Conservation (phyloP, 2,329 filamentous ascomycete species). For the Lachnellula subtilissima region DNA sequence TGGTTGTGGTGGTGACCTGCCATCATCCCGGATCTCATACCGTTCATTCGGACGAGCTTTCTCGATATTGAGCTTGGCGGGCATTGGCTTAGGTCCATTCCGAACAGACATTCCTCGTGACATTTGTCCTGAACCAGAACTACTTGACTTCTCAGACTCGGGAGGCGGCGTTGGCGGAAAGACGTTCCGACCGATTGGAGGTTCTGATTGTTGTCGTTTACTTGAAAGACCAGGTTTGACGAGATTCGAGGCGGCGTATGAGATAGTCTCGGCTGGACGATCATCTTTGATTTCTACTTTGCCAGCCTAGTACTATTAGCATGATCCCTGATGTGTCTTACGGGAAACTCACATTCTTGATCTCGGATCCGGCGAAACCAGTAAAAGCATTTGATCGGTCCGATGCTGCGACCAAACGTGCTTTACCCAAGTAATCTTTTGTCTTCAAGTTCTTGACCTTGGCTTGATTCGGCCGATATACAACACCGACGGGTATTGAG, state of each 20-base stretch:
- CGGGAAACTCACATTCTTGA: conserved; percentile 58
- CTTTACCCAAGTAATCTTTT: conserved; percentile 96
- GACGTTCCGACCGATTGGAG: conserved; percentile 70
- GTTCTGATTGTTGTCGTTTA: conserved; percentile 79
- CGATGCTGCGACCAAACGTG: conserved; percentile 84
- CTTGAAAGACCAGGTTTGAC: conserved; percentile 81
- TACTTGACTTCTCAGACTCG: conserved; percentile 64
- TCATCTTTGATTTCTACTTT: conserved; percentile 65
- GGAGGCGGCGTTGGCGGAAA: conserved; percentile 99
- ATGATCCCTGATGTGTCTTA: conserved; percentile 6
- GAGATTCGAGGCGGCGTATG: conserved; percentile 87
- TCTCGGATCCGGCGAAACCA: conserved; percentile 71
- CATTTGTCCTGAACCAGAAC: conserved; percentile 30
- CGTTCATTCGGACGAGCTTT: conserved; percentile 44
- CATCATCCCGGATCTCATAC: conserved; percentile 31
- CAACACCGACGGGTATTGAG: conserved; percentile 90
- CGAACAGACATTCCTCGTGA: conserved; percentile 57
- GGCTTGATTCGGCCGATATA: conserved; percentile 93
- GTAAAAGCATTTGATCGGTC: conserved; percentile 77
- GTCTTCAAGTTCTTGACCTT: conserved; percentile 98
- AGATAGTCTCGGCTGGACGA: conserved; percentile 76
- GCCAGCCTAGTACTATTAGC: conserved; percentile 39
- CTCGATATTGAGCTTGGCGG: conserved; percentile 60
- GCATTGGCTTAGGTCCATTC: conserved; percentile 55
- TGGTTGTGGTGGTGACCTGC: conserved; percentile 32